Base-by-base conservation (phyloP, 2,329 filamentous ascomycete genomes). In the Calonectria multiphialidica region DNA sequence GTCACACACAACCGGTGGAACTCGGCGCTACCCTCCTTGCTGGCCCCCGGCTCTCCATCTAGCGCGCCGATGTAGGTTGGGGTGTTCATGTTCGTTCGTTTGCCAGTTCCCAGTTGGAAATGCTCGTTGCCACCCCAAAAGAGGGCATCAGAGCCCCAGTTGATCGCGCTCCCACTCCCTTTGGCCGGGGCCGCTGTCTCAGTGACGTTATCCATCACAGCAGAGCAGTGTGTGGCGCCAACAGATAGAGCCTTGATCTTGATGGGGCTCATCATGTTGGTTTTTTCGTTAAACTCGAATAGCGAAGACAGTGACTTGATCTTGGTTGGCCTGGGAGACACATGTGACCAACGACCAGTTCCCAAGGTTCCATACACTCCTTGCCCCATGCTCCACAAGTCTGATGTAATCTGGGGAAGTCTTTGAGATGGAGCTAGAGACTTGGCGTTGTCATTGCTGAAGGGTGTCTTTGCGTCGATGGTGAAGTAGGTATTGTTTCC, bases 111-210 rank as follows among this genome's bases (percentile, higher is more conserved):
- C 30, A 99, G 90, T 84, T 99, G 97, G 83, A 94, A 98, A 81
- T 93, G 91, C 85, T 98, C 96, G 80, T 98, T 99, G 66, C 95
- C 95, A 73, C 97, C 97, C 95, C 96, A 99, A 87, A 95, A 97
- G 1, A 98, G 83, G 35, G 96, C 92, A 81, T 98, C 97, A 5
- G 93, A 92, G 61, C 97, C 97, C 91, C 93, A 98, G 81, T 97
- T 96, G 1, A 92, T 95, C 79, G 95, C 93, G 75, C 94, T 93
- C 47, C 90, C 86, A 1, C 89, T 88, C 18, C 78, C 87, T 66
- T 81, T 84, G 72, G 78, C 82, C 2, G 88, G 85, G 2, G 92
- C 88, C 18, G 87, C 85, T 7, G 95, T 88, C 66, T 92, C 88
- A 1, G 94, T 94, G 35, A 93, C 90, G 81, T 98, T 98, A 80